These are phyloP conservation scores for Nemania sp. DNA, from an alignment of 2,329 filamentous ascomycete species.

Conservation along the genomic window DNA sequence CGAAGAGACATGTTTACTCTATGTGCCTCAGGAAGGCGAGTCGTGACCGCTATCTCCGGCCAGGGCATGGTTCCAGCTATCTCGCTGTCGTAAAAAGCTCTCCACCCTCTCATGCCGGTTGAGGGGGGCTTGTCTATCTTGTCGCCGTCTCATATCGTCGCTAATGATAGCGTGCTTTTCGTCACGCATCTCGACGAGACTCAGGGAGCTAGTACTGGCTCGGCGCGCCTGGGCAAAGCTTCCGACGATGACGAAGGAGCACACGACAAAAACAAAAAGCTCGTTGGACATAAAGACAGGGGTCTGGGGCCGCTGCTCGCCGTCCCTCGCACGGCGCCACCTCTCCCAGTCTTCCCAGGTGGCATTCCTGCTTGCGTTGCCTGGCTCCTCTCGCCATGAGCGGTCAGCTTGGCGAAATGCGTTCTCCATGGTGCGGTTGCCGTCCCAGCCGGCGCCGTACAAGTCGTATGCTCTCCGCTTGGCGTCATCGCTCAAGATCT, in stretches of 20 bases:
- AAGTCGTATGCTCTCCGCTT: constrained; percentile 83
- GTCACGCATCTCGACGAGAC: constrained; percentile 68
- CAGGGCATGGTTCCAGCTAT: constrained; percentile 46
- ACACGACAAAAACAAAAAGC: constrained; percentile 74
- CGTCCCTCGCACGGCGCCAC: constrained; percentile 65
- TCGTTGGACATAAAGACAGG: constrained; percentile 76
- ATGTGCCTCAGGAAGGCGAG: constrained; percentile 14
- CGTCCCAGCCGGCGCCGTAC: constrained; percentile 79
- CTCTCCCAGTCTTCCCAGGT: constrained; percentile 98
- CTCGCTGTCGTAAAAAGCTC: constrained; percentile 75
- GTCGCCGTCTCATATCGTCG: constrained; percentile 59
- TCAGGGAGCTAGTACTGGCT: constrained; percentile 64
- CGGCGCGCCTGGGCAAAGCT: constrained; percentile 73
- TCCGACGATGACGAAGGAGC: constrained; percentile 70
- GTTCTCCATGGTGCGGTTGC: constrained; percentile 56
- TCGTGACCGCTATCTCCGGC: constrained; percentile 6
- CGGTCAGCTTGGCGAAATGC: constrained; percentile 47
- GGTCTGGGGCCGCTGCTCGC: constrained; percentile 52
- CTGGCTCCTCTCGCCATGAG: constrained; percentile 54
- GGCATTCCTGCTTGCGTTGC: constrained; percentile 68
- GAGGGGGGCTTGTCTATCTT: constrained; percentile 56
- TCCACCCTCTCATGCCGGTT: constrained; percentile 71
- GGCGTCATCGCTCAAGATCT: constrained; percentile 79
- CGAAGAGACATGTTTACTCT: constrained; percentile 1
- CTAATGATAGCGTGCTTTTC: constrained; percentile 69